Conservation (phyloP, 768 basidiomycete species). For the Boletus insuetus region DNA sequence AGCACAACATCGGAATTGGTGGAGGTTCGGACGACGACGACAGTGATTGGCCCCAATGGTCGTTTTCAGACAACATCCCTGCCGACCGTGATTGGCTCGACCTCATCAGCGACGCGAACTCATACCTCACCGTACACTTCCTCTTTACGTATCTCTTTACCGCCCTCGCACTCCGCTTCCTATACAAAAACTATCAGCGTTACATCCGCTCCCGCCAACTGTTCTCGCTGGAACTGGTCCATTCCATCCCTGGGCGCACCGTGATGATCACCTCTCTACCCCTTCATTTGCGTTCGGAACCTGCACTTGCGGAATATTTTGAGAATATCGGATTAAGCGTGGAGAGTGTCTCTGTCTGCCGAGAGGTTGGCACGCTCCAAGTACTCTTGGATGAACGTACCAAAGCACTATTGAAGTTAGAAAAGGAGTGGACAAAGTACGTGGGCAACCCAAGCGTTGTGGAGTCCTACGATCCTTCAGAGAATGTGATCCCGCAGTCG, state of each 20-base stretch:
- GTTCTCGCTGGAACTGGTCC: constrained; percentile 91
- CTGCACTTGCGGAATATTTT: constrained; percentile 88
- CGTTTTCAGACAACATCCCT: constrained; percentile 26
- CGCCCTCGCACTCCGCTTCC: constrained; percentile 76
- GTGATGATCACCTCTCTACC: constrained; percentile 87
- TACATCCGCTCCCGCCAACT: constrained; percentile 90
- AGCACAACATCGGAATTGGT: constrained; percentile 75
- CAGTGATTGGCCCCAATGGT: constrained; percentile 45
- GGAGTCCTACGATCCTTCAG: constrained; percentile 73
- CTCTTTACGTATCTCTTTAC: constrained; percentile 95
- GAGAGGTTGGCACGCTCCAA: constrained; percentile 76
- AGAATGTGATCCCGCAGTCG: constrained; percentile 46
- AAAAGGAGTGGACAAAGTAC: constrained; percentile 84
- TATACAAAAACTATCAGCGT: constrained; percentile 84
- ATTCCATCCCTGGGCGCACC: constrained; percentile 91
- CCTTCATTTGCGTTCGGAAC: constrained; percentile 78
- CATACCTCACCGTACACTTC: constrained; percentile 85
- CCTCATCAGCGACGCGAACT: constrained; percentile 85
- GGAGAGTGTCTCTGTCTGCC: constrained; percentile 87
- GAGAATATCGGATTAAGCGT: constrained; percentile 85
- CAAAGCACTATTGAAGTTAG: constrained; percentile 72
- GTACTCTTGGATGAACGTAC: constrained; percentile 77
- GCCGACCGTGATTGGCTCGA: constrained; percentile 71
- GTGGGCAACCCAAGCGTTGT: constrained; percentile 92
- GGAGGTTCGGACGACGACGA: constrained; percentile 43